Percentiles rank a stretch among this genome's conserved stretches.
Conservation (phyloP, 2,329 filamentous ascomycete genomes). For the Lachnellula suecica region DNA sequence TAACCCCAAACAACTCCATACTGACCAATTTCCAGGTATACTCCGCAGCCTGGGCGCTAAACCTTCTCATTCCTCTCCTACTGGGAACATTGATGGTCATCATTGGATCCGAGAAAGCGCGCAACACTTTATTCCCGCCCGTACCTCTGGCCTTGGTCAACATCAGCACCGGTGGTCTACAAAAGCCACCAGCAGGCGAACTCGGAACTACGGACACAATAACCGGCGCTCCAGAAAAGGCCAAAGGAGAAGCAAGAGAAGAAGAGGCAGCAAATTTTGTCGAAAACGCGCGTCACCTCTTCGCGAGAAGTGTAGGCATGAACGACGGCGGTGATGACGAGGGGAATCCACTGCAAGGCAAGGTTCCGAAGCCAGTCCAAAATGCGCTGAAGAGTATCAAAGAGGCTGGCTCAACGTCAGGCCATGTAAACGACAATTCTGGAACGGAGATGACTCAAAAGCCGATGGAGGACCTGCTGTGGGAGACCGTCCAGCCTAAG, state of each 20-base stretch:
- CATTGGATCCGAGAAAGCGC: slow-evolving; percentile 62
- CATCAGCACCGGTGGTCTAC: slow-evolving; percentile 67
- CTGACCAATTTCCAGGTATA: slow-evolving; percentile 42
- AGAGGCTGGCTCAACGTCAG: neutral
- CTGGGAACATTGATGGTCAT: slow-evolving; percentile 60
- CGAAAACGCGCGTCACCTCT: slow-evolving; percentile 5
- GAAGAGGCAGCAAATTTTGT: slow-evolving; percentile 81
- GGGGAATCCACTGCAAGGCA: slow-evolving; percentile 3
- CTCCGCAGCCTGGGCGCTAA: slow-evolving; percentile 66
- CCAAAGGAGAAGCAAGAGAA: slow-evolving; percentile 81
- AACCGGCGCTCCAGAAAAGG: slow-evolving; percentile 79
- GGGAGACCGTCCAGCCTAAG: slow-evolving; percentile 10
- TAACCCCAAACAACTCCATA: neutral
- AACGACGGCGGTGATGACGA: slow-evolving; percentile 7
- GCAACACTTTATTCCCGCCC: slow-evolving; percentile 69
- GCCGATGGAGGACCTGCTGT: slow-evolving; percentile 17
- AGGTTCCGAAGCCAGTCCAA: neutral
- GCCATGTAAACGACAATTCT: slow-evolving; percentile 6
- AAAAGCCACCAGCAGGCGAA: slow-evolving; percentile 75
- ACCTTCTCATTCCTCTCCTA: slow-evolving; percentile 66
- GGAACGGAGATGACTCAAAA: slow-evolving; percentile 10
- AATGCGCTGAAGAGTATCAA: neutral
- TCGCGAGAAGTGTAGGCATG: slow-evolving; percentile 11
- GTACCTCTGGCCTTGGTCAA: slow-evolving; percentile 74
- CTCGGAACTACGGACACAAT: slow-evolving; percentile 74